phyloP scores from a whole-genome alignment of 495 filamentous ascomycete genomes.

The Delitschia confertaspora region DNA sequence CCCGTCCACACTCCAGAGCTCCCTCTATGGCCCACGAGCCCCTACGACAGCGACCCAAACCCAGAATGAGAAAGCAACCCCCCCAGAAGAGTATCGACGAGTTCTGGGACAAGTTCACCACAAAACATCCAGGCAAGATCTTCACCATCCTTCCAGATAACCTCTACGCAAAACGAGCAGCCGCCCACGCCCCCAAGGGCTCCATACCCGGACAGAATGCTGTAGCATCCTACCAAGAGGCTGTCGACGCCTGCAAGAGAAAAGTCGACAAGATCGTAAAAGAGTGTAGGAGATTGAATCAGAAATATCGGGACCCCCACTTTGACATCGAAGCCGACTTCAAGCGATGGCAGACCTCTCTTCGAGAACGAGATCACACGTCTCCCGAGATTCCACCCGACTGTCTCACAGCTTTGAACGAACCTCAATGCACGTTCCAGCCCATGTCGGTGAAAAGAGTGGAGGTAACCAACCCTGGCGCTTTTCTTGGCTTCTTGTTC shows the following conservation, averaged over 20 bases:
- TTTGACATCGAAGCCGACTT: conserved; percentile 82
- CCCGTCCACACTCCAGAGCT: conserved; percentile 21
- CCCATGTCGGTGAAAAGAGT: conserved; percentile 34
- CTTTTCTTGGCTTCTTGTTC: conserved; percentile 7
- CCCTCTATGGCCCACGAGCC: conserved; percentile 18
- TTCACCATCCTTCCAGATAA: conserved; percentile 68
- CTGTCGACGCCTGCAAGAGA: conserved; percentile 54
- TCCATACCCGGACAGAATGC: conserved; percentile 48
- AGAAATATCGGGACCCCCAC: conserved; percentile 81
- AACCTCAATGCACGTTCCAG: conserved; percentile 18
- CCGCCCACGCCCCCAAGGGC: conserved; percentile 43
- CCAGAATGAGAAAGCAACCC: conserved; percentile 36
- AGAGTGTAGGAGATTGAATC: conserved; percentile 76
- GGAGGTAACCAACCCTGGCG: conserved; percentile 24
- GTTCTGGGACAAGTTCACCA: conserved; percentile 72
- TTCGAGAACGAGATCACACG: too few species aligned
- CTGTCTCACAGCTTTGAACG: conserved; percentile 37
- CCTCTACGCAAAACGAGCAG: conserved; percentile 56
- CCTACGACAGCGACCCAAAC: conserved; percentile 10
- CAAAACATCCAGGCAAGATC: conserved; percentile 53
- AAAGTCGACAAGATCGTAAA: conserved; percentile 75
- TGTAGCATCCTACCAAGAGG: conserved; percentile 62
- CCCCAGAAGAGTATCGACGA: conserved; percentile 65
- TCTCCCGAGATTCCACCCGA: conserved; percentile 48
- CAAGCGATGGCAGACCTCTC: conserved; percentile 49